These are phyloP conservation scores for Hypoxylon trugodes DNA, from an alignment of 495 filamentous ascomycete genomes.

Conservation along the genomic window DNA sequence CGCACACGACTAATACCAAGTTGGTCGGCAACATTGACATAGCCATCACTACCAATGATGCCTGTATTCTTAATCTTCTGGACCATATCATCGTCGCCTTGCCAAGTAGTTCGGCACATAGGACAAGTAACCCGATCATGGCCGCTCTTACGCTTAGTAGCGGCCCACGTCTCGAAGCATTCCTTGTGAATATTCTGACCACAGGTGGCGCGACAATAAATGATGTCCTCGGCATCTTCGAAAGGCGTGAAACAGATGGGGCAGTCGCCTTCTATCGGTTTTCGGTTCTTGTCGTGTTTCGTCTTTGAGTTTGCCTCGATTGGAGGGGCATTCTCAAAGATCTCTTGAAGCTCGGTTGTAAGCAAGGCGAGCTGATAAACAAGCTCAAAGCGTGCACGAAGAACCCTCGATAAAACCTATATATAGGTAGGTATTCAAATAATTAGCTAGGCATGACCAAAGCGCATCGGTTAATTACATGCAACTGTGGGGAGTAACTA, in stretches of 20 bases:
- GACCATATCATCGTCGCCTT: constrained; percentile 58
- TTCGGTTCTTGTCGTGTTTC: constrained; percentile 50
- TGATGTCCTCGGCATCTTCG: constrained; percentile 62
- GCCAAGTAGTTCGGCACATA: constrained; percentile 68
- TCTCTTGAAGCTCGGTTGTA: constrained; percentile 67
- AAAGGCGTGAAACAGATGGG: constrained; percentile 82
- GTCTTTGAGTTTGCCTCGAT: constrained; percentile 18
- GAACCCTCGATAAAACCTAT: constrained; percentile 68
- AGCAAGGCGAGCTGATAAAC: constrained; percentile 81
- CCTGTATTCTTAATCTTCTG: constrained; percentile 56
- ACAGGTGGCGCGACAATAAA: constrained; percentile 77
- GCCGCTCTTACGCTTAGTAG: constrained; percentile 55
- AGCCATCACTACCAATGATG: constrained; percentile 62
- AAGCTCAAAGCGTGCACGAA: constrained; percentile 68
- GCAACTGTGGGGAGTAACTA: constrained; percentile 1
- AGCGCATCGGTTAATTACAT: too few relatives aligned
- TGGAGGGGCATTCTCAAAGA: constrained; percentile 65
- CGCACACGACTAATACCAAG: constrained; percentile 66
- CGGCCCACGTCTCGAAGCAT: constrained; percentile 77
- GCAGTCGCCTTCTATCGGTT: constrained; percentile 73
- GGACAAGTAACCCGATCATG: constrained; percentile 67
- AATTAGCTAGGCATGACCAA: too few relatives aligned
- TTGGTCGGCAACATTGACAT: constrained; percentile 70
- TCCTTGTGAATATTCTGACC: constrained; percentile 80
- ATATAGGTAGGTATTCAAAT: background rate